phyloP scores from a whole-genome alignment of 345 rosid genomes.

The Eucalyptus curtisii region DNA sequence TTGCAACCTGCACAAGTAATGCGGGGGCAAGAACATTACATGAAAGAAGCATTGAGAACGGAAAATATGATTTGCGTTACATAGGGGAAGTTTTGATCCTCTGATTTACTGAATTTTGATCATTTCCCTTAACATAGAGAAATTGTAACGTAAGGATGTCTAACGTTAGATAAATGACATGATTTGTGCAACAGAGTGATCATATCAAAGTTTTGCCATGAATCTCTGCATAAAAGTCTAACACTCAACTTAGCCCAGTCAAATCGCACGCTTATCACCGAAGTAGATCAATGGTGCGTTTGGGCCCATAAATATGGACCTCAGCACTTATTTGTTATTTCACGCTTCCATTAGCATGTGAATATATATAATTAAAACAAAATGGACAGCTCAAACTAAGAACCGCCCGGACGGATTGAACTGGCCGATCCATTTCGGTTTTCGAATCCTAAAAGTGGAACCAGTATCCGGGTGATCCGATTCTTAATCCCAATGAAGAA shows the following conservation, averaged over 20 bases:
- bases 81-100: background rate
- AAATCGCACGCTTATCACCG: background rate
- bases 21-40: background rate
- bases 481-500: no score
- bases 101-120: background rate
- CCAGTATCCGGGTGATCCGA: rapidly evolving
- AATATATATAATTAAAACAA: background rate
- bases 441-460: no score
- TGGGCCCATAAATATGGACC: background rate
- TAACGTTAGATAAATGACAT: background rate
- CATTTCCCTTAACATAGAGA: background rate
- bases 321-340: background rate
- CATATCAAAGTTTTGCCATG: background rate
- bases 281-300: background rate
- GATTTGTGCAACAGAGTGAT: background rate
- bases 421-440: no score
- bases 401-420: no score
- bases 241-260: background rate
- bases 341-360: background rate
- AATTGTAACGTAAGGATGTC: background rate
- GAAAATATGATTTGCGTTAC: background rate
- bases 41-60: background rate
- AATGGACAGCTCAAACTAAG: no score
- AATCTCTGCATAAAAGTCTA: background rate
- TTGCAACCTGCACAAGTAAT: background rate